Evolutionary conservation across 805 yeast genomes (phyloP), one percentile per base, ranked within the genome.

Genomic region (Starmerella vaccinii): DNA sequence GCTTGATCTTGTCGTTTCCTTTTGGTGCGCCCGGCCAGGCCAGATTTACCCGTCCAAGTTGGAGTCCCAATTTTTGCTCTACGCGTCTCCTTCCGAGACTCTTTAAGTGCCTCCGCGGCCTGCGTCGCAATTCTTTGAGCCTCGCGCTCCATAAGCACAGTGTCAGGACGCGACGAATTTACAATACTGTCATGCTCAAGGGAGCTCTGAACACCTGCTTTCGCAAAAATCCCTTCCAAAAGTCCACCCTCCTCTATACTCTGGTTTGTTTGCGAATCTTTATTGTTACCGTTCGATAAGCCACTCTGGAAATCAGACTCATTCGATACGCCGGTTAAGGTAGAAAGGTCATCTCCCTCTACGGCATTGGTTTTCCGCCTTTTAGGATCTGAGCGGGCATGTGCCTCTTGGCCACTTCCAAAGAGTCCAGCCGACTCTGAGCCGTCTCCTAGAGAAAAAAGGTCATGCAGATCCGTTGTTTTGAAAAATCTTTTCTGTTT

Each of bases 21-120:
- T 23, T 33, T 29, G 5, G 45, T 49, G 57, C 72, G 76, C 1
- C 95, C 96, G 0, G 95, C 95, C 18, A 69, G 65, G 0, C 98
- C 98, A 71, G 82, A 86, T 57, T 77, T 77, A 0, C 98, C 98
- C 0, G 98, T 90, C 94, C 97, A 92, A 0, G 98, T 90, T 0
- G 97, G 97, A 0, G 83, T 80, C 4, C 95, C 95, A 27, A 89
- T 71, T 23, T 64, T 64, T 2, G 75, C 66, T 37, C 59, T 60
- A 29, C 73, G 63, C 0, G 88, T 72, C 21, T 68, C 63, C 43
- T 68, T 71, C 37, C 88, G 67, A 0, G 95, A 85, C 52, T 76
- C 75, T 69, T 54, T 66, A 65, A 40, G 81, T 77, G 61, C 76
- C 45, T 71, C 71, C 4, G 75, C 76, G 0, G 94, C 92, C 50